Percentiles rank a stretch among this genome's conserved stretches.
phyloP scores from a whole-genome alignment of 495 filamentous ascomycete genomes.

The Penicillium mononematosum region DNA sequence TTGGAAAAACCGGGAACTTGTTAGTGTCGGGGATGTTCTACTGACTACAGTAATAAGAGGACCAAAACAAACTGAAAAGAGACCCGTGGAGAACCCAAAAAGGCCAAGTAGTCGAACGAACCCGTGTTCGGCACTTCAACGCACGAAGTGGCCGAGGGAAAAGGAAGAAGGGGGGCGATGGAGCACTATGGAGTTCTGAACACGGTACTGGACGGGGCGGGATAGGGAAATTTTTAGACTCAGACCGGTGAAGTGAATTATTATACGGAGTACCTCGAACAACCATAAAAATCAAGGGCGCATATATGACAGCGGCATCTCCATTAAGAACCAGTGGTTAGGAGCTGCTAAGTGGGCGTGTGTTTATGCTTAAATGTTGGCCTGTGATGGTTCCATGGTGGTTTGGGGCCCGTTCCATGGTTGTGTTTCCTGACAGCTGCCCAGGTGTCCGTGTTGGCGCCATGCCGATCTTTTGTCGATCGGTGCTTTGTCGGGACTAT shows the following conservation, averaged over 20 bases:
- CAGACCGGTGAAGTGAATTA: background rate
- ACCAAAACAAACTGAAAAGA: background rate
- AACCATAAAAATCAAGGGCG: background rate
- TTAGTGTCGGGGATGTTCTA: constrained; percentile 2
- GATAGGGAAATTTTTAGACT: constrained; percentile 1
- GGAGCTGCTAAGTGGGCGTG: constrained; percentile 4
- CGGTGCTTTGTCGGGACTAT: constrained; percentile 1
- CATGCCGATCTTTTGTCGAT: constrained; percentile 13
- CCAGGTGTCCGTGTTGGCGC: constrained; percentile 11
- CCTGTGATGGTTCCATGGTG: constrained; percentile 8
- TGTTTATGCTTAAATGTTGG: constrained; percentile 16
- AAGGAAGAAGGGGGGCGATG: background rate
- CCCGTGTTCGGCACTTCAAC: background rate
- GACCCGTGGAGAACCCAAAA: constrained; percentile 2
- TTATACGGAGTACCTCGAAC: background rate
- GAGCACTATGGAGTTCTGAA: background rate
- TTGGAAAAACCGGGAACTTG: constrained; percentile 8
- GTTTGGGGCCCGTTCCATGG: constrained; percentile 16
- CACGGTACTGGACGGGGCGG: constrained; percentile 5
- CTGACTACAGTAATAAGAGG: background rate
- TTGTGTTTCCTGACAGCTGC: constrained; percentile 17
- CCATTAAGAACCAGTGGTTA: constrained; percentile 16
- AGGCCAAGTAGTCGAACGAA: background rate
- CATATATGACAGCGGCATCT: constrained; percentile 26
- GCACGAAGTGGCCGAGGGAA: background rate